Conservation (phyloP, 2,329 filamentous ascomycete species). For the Beauveria rudraprayagi region DNA sequence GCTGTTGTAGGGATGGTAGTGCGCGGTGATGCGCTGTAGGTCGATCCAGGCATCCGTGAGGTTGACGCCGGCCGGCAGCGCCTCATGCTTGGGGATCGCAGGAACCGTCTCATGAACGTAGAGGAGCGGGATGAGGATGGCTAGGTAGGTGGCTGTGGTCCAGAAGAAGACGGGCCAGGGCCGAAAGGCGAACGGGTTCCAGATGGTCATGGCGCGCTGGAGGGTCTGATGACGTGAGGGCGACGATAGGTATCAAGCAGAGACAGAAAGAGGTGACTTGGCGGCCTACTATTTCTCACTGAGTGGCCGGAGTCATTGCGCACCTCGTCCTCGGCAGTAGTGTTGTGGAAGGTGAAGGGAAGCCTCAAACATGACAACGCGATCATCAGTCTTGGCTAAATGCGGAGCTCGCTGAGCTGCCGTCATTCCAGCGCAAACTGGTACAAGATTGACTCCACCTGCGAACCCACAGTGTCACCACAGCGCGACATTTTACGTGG, state of each 20-base stretch:
- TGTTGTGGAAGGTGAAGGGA: background rate
- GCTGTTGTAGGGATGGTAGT: slow-evolving; percentile 85
- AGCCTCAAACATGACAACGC: background rate
- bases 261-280: background rate
- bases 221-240: background rate
- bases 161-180: slow-evolving; percentile 76
- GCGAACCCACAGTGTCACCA: background rate
- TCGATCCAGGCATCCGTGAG: slow-evolving; percentile 82
- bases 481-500: no score
- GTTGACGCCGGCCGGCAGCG: slow-evolving; percentile 57
- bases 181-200: slow-evolving; percentile 65
- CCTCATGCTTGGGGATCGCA: slow-evolving; percentile 43
- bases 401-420: slow-evolving; percentile 2
- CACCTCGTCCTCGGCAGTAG: background rate
- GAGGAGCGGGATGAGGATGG: slow-evolving; percentile 63
- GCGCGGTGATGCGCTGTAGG: slow-evolving; percentile 63
- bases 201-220: slow-evolving; percentile 6
- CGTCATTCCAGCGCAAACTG: background rate
- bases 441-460: background rate
- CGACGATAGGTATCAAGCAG: background rate
- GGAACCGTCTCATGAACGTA: slow-evolving; percentile 66
- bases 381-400: background rate
- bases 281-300: background rate
- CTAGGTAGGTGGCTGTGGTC: slow-evolving; percentile 67
- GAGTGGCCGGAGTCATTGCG: background rate